These are phyloP conservation scores for Knufia petricola DNA, from an alignment of 2,329 filamentous ascomycete genomes.

Conservation along the genomic window DNA sequence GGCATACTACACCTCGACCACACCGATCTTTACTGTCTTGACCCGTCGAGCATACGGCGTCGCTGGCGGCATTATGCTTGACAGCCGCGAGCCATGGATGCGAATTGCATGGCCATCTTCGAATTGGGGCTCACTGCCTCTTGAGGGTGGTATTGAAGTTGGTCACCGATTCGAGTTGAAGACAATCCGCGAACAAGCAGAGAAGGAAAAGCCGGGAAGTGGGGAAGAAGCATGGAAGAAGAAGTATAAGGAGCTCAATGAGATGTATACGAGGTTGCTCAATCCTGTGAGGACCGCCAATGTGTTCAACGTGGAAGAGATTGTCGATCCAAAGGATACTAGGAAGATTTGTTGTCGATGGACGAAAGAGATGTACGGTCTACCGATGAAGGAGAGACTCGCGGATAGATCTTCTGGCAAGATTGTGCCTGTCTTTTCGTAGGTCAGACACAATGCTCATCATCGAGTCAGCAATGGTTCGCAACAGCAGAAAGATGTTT, in stretches of 20 bases:
- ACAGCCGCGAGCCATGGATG: slow-evolving; percentile 51
- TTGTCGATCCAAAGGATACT: slow-evolving; percentile 54
- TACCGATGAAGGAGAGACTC: slow-evolving; percentile 42
- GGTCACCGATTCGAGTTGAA: slow-evolving; percentile 52
- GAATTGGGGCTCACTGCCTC: slow-evolving; percentile 52
- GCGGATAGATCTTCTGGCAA: slow-evolving; percentile 33
- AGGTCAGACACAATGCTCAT: not conserved
- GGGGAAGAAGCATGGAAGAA: slow-evolving; percentile 45
- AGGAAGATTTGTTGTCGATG: slow-evolving; percentile 47
- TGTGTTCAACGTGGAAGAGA: slow-evolving; percentile 55
- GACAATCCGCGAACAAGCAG: slow-evolving; percentile 37
- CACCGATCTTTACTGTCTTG: slow-evolving; percentile 54
- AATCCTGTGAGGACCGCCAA: slow-evolving; percentile 57
- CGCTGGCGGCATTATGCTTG: slow-evolving; percentile 55
- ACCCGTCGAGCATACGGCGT: slow-evolving; percentile 54
- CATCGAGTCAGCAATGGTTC: too few relatives aligned
- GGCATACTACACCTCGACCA: slow-evolving; percentile 54
- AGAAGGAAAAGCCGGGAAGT: slow-evolving; percentile 21
- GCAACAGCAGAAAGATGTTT: too few relatives aligned
- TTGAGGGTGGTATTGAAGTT: slow-evolving; percentile 57
- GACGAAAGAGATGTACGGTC: slow-evolving; percentile 47
- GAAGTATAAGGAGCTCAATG: slow-evolving; percentile 48
- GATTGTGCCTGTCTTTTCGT: slow-evolving; percentile 34
- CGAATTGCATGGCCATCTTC: slow-evolving; percentile 56
- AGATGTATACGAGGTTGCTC: slow-evolving; percentile 53